Percentiles rank a stretch among this genome's conserved stretches.
phyloP scores from a whole-genome alignment of 768 basidiomycete genomes.

The Flagelloscypha sp. region DNA sequence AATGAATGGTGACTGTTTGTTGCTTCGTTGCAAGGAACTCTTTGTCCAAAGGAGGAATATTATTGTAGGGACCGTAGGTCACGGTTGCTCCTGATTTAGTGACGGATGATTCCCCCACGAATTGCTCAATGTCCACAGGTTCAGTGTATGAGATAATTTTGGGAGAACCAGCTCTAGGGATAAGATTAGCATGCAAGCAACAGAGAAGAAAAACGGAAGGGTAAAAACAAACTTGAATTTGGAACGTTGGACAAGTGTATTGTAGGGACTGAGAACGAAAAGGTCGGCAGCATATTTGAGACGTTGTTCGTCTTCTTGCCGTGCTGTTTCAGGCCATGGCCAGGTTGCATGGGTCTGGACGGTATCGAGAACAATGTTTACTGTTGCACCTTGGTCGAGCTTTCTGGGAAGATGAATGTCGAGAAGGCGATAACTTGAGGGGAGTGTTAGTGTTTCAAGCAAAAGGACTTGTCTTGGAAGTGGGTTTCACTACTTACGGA shows the following conservation, averaged over 20 bases:
- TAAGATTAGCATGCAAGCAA: slow-evolving; percentile 3
- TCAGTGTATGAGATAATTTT: slow-evolving; percentile 65
- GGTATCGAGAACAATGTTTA: slow-evolving; percentile 73
- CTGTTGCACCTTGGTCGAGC: slow-evolving; percentile 47
- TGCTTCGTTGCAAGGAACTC: slow-evolving; percentile 56
- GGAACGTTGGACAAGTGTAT: slow-evolving; percentile 72
- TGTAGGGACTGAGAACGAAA: slow-evolving; percentile 80
- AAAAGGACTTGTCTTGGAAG: too few relatives aligned
- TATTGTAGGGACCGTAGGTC: slow-evolving; percentile 83
- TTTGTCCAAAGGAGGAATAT: slow-evolving; percentile 48
- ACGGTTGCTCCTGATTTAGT: slow-evolving; percentile 74
- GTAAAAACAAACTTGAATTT: slow-evolving; percentile 73
- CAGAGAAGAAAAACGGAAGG: background rate
- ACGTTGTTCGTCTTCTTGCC: slow-evolving; percentile 71
- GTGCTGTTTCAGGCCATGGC: slow-evolving; percentile 66
- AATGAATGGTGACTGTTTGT: slow-evolving; percentile 66
- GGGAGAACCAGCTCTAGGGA: slow-evolving; percentile 56
- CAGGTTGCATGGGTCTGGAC: slow-evolving; percentile 70
- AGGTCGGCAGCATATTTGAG: slow-evolving; percentile 71
- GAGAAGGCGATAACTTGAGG: slow-evolving; percentile 43
- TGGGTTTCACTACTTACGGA: too few relatives aligned
- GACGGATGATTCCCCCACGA: slow-evolving; percentile 50
- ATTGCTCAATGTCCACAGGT: slow-evolving; percentile 47
- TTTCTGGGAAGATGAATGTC: slow-evolving; percentile 57
- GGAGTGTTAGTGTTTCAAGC: slow-evolving; percentile 12